phyloP scores from a whole-genome alignment of 2,329 filamentous ascomycete species.

The Scorias spongiosa region DNA sequence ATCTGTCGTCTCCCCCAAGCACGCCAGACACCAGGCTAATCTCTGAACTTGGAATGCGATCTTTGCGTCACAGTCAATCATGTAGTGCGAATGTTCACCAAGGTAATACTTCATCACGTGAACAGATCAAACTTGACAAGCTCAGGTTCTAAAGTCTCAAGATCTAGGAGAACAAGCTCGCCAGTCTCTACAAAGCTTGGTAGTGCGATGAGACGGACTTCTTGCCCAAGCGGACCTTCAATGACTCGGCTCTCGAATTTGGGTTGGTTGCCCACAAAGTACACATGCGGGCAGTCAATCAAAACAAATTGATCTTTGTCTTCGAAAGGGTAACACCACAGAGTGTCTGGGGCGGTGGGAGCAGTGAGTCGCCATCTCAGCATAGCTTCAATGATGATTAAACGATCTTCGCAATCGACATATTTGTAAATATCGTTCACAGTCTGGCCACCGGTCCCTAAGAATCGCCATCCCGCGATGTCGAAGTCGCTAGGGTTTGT shows the following conservation, averaged over 20 bases:
- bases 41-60: too few species aligned
- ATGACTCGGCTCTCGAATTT: constrained; percentile 46
- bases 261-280: constrained; percentile 52
- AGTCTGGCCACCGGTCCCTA: constrained; percentile 83
- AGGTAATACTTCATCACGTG: not conserved
- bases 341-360: constrained; percentile 86
- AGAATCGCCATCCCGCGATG: constrained; percentile 73
- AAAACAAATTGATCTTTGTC: constrained; percentile 85
- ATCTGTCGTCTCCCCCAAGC: too few species aligned
- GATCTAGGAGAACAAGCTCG: constrained; percentile 69
- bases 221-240: constrained; percentile 42
- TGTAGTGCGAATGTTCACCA: not conserved
- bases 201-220: constrained; percentile 64
- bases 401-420: constrained; percentile 56
- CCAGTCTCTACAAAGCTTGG: constrained; percentile 67
- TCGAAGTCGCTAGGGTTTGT: constrained; percentile 92
- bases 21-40: too few species aligned
- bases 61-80: too few species aligned
- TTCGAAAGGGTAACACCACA: constrained; percentile 96
- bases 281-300: constrained; percentile 72
- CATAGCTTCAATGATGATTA: constrained; percentile 90
- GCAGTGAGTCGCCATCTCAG: constrained; percentile 82
- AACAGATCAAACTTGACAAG: constrained; percentile 42
- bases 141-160: constrained; percentile 69
- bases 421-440: constrained; percentile 91